These are phyloP conservation scores for Blastocystis sp. DNA, from an alignment of 352 stramenopile species.

Conservation along the genomic window DNA sequence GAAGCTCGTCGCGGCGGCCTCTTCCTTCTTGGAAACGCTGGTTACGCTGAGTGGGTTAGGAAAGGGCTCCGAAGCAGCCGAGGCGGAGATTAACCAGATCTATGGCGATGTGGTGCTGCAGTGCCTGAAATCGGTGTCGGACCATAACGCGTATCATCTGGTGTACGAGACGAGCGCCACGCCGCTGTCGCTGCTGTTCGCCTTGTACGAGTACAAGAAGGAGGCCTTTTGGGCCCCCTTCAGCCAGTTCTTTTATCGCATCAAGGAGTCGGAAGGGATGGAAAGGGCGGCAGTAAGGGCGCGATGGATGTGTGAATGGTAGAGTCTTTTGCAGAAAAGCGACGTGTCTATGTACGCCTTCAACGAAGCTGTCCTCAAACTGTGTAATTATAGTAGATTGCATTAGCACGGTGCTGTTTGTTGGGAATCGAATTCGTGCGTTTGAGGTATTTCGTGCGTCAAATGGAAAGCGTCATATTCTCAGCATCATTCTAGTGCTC, in stretches of 20 bases:
- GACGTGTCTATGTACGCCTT: slow-evolving; percentile 39
- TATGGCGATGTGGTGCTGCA: background rate
- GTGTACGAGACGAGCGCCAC: slow-evolving; percentile 53
- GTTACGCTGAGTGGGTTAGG: background rate
- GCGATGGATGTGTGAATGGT: background rate
- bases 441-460: background rate
- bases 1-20: background rate
- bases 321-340: background rate
- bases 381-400: slow-evolving; percentile 20
- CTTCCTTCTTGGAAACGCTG: slow-evolving; percentile 14
- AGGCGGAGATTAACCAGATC: background rate
- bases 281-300: background rate
- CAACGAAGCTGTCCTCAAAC: slow-evolving; percentile 29
- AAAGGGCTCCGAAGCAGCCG: too few species aligned
- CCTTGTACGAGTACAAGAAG: slow-evolving; percentile 16
- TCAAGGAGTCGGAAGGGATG: background rate
- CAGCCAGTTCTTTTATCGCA: background rate
- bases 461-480: background rate
- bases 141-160: slow-evolving; percentile 14
- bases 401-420: background rate
- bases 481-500: too few species aligned
- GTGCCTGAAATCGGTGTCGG: background rate
- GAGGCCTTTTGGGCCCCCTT: background rate
- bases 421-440: background rate
- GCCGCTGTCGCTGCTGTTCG: slow-evolving; percentile 34